phyloP scores from a whole-genome alignment of 352 stramenopile species.

The Nothophytophthora sp. region DNA sequence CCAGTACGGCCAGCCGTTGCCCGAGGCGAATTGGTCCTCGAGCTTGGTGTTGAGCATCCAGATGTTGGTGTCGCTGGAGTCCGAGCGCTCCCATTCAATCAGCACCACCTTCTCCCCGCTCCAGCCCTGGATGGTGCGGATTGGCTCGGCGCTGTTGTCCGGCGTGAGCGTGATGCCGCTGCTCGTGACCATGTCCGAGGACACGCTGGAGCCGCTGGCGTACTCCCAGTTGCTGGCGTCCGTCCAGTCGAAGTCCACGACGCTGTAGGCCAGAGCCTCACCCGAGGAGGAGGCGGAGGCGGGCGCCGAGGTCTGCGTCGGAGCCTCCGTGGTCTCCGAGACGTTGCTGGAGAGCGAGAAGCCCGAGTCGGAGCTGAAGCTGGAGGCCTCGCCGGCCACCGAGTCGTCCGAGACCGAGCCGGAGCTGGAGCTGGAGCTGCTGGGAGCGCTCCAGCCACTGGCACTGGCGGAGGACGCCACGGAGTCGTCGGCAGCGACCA shows the following conservation, averaged over 20 bases:
- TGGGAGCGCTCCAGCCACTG: slow-evolving; percentile 10
- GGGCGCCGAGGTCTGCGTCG: slow-evolving; percentile 21
- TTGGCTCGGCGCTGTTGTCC: slow-evolving; percentile 51
- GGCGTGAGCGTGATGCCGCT: slow-evolving; percentile 58
- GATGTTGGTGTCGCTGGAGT: slow-evolving; percentile 78
- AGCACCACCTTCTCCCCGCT: slow-evolving; percentile 71
- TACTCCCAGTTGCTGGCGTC: slow-evolving; percentile 67
- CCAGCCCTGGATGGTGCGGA: slow-evolving; percentile 66
- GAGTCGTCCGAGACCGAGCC: slow-evolving; percentile 11
- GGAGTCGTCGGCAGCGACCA: slow-evolving; percentile 26
- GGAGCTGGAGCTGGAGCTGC: slow-evolving; percentile 12
- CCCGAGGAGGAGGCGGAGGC: too few species aligned
- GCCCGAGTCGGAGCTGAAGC: slow-evolving; percentile 13
- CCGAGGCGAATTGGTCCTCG: slow-evolving; percentile 52
- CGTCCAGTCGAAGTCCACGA: slow-evolving; percentile 71
- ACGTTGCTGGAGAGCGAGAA: slow-evolving; percentile 15
- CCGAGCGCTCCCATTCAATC: slow-evolving; percentile 69
- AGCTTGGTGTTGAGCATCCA: slow-evolving; percentile 86
- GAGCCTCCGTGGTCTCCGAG: slow-evolving; percentile 12
- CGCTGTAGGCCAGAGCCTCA: slow-evolving; percentile 43
- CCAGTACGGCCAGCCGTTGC: slow-evolving; percentile 74
- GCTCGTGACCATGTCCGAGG: slow-evolving; percentile 44
- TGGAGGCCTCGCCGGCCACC: slow-evolving; percentile 21
- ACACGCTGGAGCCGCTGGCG: slow-evolving; percentile 34
- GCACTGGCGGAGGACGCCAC: slow-evolving; percentile 9